Evolutionary conservation across 768 basidiomycete genomes (phyloP).

Genomic region (Dentipellis sp.): DNA sequence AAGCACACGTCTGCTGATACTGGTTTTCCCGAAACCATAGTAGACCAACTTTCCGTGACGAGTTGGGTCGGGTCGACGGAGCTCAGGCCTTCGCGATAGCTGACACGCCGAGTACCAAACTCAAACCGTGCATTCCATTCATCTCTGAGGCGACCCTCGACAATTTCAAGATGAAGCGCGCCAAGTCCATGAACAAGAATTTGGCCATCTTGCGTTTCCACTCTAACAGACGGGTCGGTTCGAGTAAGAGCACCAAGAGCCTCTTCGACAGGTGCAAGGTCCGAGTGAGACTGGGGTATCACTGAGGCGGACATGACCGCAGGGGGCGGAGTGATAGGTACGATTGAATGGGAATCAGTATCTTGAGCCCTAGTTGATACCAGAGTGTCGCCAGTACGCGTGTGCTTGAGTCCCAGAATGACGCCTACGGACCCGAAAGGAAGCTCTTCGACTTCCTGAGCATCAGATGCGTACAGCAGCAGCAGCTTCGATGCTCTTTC

Average conservation of each 20-base stretch:
- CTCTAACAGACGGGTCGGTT: constrained; percentile 85
- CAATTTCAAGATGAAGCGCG: constrained; percentile 81
- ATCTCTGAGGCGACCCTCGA: constrained; percentile 69
- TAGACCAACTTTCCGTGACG: constrained; percentile 44
- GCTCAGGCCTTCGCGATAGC: constrained; percentile 60
- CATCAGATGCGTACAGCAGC: constrained; percentile 69
- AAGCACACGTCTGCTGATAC: constrained; percentile 44
- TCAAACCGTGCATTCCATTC: constrained; percentile 78
- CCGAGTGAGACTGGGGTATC: constrained; percentile 71
- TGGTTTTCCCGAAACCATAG: constrained; percentile 52
- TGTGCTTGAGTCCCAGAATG: constrained; percentile 72
- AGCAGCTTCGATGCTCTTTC: constrained; percentile 71
- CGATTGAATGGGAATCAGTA: constrained; percentile 33
- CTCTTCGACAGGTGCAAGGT: constrained; percentile 67
- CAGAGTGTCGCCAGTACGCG: constrained; percentile 83
- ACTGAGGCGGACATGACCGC: constrained; percentile 81
- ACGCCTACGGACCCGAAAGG: constrained; percentile 82
- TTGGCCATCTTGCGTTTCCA: constrained; percentile 76
- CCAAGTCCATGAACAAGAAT: constrained; percentile 79
- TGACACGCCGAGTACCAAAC: constrained; percentile 68
- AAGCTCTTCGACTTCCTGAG: constrained; percentile 69
- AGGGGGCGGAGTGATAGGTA: constrained; percentile 67
- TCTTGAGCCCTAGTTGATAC: constrained; percentile 37
- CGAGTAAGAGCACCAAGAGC: constrained; percentile 64
- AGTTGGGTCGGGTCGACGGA: constrained; percentile 16